Conservation (phyloP, 2,329 filamentous ascomycete genomes). For the Shiraia sp. region DNA sequence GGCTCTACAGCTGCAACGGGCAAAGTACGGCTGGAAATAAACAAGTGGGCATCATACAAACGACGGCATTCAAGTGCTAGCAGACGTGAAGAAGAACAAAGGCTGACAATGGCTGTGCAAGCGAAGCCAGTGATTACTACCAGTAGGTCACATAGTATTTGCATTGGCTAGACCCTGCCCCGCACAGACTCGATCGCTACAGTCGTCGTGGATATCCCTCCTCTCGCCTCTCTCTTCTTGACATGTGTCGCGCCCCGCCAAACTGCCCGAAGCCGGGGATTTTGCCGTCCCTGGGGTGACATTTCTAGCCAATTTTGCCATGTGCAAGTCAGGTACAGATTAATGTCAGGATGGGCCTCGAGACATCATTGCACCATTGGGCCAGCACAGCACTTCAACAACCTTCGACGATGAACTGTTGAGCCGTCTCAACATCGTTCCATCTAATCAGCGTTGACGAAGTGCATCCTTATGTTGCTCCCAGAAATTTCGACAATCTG, state of each 20-base stretch:
- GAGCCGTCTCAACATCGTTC: too few relatives aligned
- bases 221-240: constrained; percentile 7
- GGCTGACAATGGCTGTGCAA: too few relatives aligned
- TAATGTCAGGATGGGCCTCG: too few relatives aligned
- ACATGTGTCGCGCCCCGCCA: constrained; percentile 11
- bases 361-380: too few relatives aligned
- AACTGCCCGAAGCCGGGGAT: constrained; percentile 4
- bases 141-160: constrained; percentile 18
- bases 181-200: constrained; percentile 17
- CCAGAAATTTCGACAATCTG: constrained; percentile 85
- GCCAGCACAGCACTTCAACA: too few relatives aligned
- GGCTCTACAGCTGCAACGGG: constrained; percentile 1
- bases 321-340: too few relatives aligned
- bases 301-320: background rate
- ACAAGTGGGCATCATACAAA: too few relatives aligned
- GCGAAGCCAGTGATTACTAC: too few relatives aligned
- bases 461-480: constrained; percentile 71
- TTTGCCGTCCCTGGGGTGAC: background rate
- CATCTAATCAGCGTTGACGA: constrained; percentile 62
- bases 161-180: constrained; percentile 19
- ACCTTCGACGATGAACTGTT: too few relatives aligned
- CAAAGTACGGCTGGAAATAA: too few relatives aligned
- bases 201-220: background rate
- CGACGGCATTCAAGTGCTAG: too few relatives aligned
- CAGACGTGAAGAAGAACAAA: too few relatives aligned